These are phyloP conservation scores for Solanum medicagineum DNA, from an alignment of 257 asterid genomes.

Conservation along the genomic window DNA sequence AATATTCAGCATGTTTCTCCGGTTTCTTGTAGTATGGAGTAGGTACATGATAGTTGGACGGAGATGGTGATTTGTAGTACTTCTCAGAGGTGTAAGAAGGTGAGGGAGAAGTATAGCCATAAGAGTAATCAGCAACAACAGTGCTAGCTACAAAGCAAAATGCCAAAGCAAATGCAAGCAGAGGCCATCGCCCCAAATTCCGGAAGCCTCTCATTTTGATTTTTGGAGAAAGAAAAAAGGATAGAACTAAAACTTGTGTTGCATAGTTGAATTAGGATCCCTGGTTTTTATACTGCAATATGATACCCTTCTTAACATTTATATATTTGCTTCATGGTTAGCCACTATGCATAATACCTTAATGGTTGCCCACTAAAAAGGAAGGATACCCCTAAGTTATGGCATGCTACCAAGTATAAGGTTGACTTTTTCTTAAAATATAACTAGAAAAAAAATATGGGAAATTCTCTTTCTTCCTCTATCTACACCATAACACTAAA, in stretches of 20 bases:
- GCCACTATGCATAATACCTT: neutral
- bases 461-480: neutral
- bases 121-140: neutral
- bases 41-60: neutral
- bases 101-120: neutral
- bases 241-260: neutral
- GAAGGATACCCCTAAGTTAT: neutral
- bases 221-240: neutral
- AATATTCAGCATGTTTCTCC: neutral
- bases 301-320: neutral
- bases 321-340: neutral
- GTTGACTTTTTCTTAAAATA: neutral
- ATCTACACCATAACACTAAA: neutral
- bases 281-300: neutral
- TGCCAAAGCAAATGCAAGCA: neutral
- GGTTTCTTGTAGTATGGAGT: neutral
- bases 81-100: neutral
- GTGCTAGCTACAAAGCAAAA: neutral
- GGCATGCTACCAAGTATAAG: neutral
- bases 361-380: neutral
- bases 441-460: neutral
- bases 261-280: neutral
- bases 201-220: neutral
- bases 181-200: neutral
- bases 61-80: neutral